A percentile compares a stretch with the other conserved stretches of the same genome.
These are phyloP conservation scores for Nicotiana attenuata DNA, from an alignment of 257 asterid species.

Conservation along the genomic window DNA sequence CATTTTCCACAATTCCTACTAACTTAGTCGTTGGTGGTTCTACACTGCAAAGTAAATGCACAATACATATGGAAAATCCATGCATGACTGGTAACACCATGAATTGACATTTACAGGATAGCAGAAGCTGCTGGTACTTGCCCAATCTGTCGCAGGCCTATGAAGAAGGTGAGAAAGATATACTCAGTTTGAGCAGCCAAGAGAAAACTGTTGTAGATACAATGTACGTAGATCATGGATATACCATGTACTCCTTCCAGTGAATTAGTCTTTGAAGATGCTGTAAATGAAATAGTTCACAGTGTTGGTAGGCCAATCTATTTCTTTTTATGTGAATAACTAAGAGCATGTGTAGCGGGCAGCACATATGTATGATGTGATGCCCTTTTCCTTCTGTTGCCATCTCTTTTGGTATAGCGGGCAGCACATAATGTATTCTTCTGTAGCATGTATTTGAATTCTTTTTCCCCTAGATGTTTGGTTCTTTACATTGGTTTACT, in stretches of 20 bases:
- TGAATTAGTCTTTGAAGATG: not conserved
- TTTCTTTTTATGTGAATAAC: not conserved
- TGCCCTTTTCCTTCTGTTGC: not conserved
- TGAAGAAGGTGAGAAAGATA: slow-evolving; percentile 70
- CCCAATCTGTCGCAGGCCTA: slow-evolving; percentile 73
- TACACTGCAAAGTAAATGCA: not conserved
- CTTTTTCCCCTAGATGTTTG: not conserved
- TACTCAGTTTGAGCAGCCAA: slow-evolving; percentile 53
- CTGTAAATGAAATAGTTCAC: not conserved
- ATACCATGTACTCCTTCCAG: not conserved
- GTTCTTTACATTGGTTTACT: not conserved
- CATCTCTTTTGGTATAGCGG: not conserved
- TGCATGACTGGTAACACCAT: not conserved
- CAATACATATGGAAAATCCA: not conserved
- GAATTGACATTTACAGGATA: slow-evolving; percentile 50
- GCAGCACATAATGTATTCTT: not conserved
- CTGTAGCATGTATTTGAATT: not conserved
- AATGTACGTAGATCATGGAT: not conserved
- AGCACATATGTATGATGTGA: not conserved
- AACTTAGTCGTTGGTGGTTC: not conserved
- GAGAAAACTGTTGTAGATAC: not conserved
- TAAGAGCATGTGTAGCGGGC: not conserved
- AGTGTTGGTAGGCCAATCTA: not conserved
- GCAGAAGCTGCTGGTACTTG: slow-evolving; percentile 57
- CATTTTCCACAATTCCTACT: not conserved